Evolutionary conservation across 768 basidiomycete genomes (phyloP).

Genomic region (Rhodocollybia butyracea): DNA sequence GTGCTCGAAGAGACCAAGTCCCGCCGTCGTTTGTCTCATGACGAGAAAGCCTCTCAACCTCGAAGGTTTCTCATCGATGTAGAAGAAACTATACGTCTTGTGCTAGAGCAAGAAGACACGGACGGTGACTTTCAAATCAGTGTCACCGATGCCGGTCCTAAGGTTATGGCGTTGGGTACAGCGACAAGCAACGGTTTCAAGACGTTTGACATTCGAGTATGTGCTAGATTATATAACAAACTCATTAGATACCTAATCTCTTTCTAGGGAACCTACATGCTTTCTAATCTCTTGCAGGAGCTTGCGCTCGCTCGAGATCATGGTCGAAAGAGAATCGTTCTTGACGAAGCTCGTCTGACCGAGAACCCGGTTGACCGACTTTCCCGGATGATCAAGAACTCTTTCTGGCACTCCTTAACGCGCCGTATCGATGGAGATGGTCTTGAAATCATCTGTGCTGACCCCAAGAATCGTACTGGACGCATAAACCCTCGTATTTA

Average conservation of each 20-base stretch:
- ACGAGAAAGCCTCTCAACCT: constrained; percentile 81
- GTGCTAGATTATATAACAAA: constrained; percentile 14
- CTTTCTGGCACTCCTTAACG: constrained; percentile 98
- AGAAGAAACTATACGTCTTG: constrained; percentile 94
- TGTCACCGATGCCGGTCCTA: constrained; percentile 94
- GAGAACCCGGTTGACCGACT: constrained; percentile 98
- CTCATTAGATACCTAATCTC: not conserved
- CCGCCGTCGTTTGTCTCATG: constrained; percentile 88
- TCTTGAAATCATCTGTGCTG: constrained; percentile 94
- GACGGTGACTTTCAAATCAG: constrained; percentile 97
- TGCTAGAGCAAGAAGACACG: constrained; percentile 97
- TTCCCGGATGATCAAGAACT: constrained; percentile 95
- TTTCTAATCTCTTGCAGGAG: constrained; percentile 98
- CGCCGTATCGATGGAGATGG: constrained; percentile 97
- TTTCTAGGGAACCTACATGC: constrained; percentile 93
- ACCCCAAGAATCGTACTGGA: constrained; percentile 95
- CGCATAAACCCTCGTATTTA: constrained; percentile 92
- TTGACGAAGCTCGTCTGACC: constrained; percentile 96
- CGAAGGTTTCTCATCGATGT: constrained; percentile 95
- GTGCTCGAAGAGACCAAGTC: constrained; percentile 71
- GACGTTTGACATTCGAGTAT: constrained; percentile 90
- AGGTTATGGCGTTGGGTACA: constrained; percentile 93
- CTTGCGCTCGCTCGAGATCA: constrained; percentile 95
- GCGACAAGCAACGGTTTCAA: constrained; percentile 98
- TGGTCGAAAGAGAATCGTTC: constrained; percentile 91